Evolutionary conservation across 2,329 filamentous ascomycete genomes (phyloP).

Genomic region (Alternaria consortialis): DNA sequence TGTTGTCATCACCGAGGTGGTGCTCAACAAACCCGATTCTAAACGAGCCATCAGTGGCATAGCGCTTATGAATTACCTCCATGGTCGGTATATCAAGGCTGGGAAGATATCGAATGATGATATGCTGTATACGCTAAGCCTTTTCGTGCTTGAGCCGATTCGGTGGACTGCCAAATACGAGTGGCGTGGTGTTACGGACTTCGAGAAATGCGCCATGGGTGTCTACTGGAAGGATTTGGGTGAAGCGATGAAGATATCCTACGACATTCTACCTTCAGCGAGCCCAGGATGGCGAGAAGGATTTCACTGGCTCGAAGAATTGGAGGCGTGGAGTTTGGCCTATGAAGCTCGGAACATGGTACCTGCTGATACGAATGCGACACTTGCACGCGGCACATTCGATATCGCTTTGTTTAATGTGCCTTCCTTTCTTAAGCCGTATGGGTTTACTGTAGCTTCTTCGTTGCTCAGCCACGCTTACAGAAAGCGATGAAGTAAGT

Average conservation of each 20-base stretch:
- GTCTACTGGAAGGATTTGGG: slow-evolving; percentile 73
- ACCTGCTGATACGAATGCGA: slow-evolving; percentile 48
- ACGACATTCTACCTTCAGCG: slow-evolving; percentile 55
- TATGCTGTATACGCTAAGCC: slow-evolving; percentile 70
- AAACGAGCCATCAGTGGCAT: slow-evolving; percentile 58
- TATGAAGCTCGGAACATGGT: slow-evolving; percentile 71
- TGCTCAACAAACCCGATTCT: slow-evolving; percentile 33
- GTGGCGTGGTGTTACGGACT: slow-evolving; percentile 72
- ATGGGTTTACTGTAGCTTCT: slow-evolving; percentile 61
- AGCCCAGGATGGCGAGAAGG: slow-evolving; percentile 56
- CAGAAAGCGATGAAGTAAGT: slow-evolving; percentile 66
- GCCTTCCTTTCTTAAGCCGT: slow-evolving; percentile 55
- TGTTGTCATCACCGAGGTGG: slow-evolving; percentile 46
- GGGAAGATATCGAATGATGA: slow-evolving; percentile 70
- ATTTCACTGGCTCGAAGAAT: slow-evolving; percentile 62
- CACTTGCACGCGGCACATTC: slow-evolving; percentile 66
- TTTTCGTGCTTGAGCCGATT: slow-evolving; percentile 73
- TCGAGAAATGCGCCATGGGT: slow-evolving; percentile 71
- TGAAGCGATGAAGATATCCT: slow-evolving; percentile 72
- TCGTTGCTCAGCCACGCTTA: slow-evolving; percentile 70
- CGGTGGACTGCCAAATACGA: slow-evolving; percentile 72
- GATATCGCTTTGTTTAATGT: slow-evolving; percentile 69
- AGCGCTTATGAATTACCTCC: slow-evolving; percentile 71
- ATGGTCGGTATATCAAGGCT: slow-evolving; percentile 64
- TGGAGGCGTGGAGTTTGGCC: slow-evolving; percentile 59